Evolutionary conservation across 129 eudicot genomes (phyloP), one percentile per base, ranked within the genome.

Genomic region (Escallonia rubra): DNA sequence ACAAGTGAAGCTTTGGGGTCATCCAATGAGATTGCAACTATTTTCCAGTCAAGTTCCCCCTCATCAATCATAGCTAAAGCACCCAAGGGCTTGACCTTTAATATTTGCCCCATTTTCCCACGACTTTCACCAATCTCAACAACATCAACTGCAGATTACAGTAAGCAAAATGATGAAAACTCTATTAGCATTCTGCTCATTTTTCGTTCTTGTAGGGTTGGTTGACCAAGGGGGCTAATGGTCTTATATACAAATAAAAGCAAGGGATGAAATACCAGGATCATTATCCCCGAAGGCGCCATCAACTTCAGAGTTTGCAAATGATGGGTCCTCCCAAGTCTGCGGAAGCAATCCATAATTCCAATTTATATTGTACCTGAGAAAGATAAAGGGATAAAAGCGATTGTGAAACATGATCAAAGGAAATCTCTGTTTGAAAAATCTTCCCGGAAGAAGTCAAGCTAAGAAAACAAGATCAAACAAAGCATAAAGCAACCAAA

Each of bases 11-110:
- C 99, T 82, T 58, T 93, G 47, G 99, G 99, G 75, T 93, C 99
- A 79, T 93, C 99, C 82, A 93, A 61, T 67, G 99, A 89, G 69
- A 93, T 93, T 61, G 96, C 99, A 62, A 93, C 80, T 15, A 93
- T 81, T 81, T 93, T 93, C 99, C 99, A 93, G 83, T 93, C 96
- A 61, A 93, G 99, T 79, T 93, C 99, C 39, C 96, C 99, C 68
- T 93, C 99, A 77, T 93, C 99, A 46, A 93, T 93, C 99, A 93
- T 93, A 67, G 99, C 99, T 68, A 93, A 67, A 75, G 87, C 93
- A 62, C 83, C 99, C 58, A 93, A 75, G 4, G 99, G 99, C 81
- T 93, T 93, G 74, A 93, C 96, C 76, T 85, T 89, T 83, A 93
- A 69, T 46, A 93, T 75, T 79, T 93, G 80, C 60, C 99, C 99